phyloP scores from a whole-genome alignment of 2,329 filamentous ascomycete genomes.

The Colletotrichum cereale region DNA sequence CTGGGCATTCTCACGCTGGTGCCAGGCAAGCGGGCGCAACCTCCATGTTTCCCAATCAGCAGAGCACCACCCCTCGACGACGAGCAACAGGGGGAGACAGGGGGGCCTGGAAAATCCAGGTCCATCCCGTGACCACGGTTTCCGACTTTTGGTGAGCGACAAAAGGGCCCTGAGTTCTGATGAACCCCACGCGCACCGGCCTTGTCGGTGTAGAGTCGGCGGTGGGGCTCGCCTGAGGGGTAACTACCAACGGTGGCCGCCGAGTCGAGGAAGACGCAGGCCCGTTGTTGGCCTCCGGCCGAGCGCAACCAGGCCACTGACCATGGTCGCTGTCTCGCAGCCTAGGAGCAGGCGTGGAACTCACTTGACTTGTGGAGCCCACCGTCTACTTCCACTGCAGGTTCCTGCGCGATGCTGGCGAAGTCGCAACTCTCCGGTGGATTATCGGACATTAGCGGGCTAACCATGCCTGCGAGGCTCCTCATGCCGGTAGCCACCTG shows the following conservation, averaged over 20 bases:
- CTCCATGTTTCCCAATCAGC: neutral
- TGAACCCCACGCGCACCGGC: conserved; percentile 35
- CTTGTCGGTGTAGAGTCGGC: conserved; percentile 34
- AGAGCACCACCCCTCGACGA: neutral
- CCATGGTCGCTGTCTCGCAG: conserved; percentile 13
- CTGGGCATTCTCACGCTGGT: neutral
- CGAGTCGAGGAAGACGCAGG: conserved; percentile 26
- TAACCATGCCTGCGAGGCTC: conserved; percentile 4
- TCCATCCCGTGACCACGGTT: conserved; percentile 28
- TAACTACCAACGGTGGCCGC: conserved; percentile 23
- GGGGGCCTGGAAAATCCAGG: conserved; percentile 8
- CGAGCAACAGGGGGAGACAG: conserved; percentile 1
- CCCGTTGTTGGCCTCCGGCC: conserved; percentile 33
- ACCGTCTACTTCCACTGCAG: conserved; percentile 9
- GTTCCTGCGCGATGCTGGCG: conserved; percentile 14
- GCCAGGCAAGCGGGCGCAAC: neutral
- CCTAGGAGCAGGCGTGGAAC: conserved; percentile 3
- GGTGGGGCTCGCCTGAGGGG: conserved; percentile 34
- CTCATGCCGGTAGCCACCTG: neutral
- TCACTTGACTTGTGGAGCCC: neutral
- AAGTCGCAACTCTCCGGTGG: conserved; percentile 19
- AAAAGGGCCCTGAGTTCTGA: conserved; percentile 23
- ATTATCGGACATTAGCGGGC: conserved; percentile 10
- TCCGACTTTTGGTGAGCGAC: conserved; percentile 19
- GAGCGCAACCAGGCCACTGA: neutral